Base-by-base conservation (phyloP, 2,329 filamentous ascomycete species). In the Purpureocillium takamizusanense region DNA sequence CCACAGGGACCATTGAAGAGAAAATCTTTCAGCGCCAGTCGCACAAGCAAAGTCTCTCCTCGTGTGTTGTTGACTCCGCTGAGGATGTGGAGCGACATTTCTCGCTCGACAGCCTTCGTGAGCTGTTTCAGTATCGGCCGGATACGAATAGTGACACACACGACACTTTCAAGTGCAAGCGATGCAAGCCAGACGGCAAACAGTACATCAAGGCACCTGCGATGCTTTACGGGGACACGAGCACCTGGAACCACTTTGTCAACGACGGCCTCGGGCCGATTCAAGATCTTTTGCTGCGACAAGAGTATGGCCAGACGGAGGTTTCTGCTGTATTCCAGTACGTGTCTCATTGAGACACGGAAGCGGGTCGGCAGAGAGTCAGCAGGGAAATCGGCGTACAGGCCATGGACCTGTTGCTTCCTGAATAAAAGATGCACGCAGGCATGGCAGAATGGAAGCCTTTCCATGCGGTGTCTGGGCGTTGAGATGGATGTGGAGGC, bases 11-110 rank as follows among this genome's bases (percentile, higher is more conserved):
- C 0, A 98, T 98, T 44, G 92, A 98, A 57, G 92, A 98, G 62
- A 98, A 98, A 66, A 95, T 98, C 50, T 98, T 98, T 66, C 92
- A 98, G 61, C 83, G 94, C 9, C 92, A 98, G 56, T 94, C 86
- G 1, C 94, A 98, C 69, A 98, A 98, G 63, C 92, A 98, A 62
- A 94, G 87, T 7, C 70, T 98, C 2, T 97, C 90, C 1, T 94
- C 87, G 0, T 95, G 89, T 51, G 92, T 98, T 4, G 92, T 98
- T 7, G 92, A 98, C 61, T 89, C 85, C 3, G 90, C 87, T 1
- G 90, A 98, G 62, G 92, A 98, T 49, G 92, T 98, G 2, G 92
- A 98, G 63, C 80, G 92, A 4, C 92, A 98, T 62, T 98, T 98
- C 63, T 90, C 84, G 12, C 70, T 94, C 2, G 92, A 97, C 56